These are phyloP conservation scores for Beverwykella pulmonaria DNA, from an alignment of 495 filamentous ascomycete species.

Conservation along the genomic window DNA sequence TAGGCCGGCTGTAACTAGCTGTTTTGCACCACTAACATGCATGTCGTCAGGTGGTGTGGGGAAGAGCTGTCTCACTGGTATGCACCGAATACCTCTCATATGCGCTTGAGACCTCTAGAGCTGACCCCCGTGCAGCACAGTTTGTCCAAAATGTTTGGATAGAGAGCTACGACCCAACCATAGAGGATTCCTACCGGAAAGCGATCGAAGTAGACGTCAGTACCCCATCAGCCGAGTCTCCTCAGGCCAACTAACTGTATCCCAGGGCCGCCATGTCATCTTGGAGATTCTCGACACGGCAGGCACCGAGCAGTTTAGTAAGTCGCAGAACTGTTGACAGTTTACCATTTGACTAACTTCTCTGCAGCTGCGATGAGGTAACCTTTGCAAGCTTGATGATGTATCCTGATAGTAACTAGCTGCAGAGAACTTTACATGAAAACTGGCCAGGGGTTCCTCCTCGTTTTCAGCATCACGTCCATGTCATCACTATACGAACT, in stretches of 20 bases:
- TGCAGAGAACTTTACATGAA: slow-evolving; percentile 64
- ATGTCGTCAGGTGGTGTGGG: slow-evolving; percentile 79
- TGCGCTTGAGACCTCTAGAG: slow-evolving; percentile 3
- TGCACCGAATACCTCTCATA: slow-evolving; percentile 38
- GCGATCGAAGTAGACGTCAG: slow-evolving; percentile 91
- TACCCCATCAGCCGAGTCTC: slow-evolving; percentile 29
- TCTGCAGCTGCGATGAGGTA: slow-evolving; percentile 70
- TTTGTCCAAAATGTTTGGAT: slow-evolving; percentile 99
- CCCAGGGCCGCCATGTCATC: slow-evolving; percentile 89
- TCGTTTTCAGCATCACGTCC: slow-evolving; percentile 96
- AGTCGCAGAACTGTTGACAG: slow-evolving; percentile 44
- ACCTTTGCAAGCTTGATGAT: slow-evolving; percentile 2
- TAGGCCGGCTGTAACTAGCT: slow-evolving; percentile 6
- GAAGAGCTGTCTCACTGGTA: slow-evolving; percentile 97
- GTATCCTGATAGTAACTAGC: background rate
- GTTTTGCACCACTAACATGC: slow-evolving; percentile 10
- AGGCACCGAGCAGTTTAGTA: slow-evolving; percentile 98
- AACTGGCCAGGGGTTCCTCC: slow-evolving; percentile 87
- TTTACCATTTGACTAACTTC: slow-evolving; percentile 39
- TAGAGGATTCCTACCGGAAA: slow-evolving; percentile 96
- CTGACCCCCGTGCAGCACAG: slow-evolving; percentile 67
- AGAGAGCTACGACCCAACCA: slow-evolving; percentile 97
- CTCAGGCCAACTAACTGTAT: background rate
- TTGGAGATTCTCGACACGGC: slow-evolving; percentile 97
- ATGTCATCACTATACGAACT: slow-evolving; percentile 84